Evolutionary conservation across 169 alveolate species (phyloP), one percentile per base, ranked within the genome.

Genomic region (Plasmodium cynomolgi): DNA sequence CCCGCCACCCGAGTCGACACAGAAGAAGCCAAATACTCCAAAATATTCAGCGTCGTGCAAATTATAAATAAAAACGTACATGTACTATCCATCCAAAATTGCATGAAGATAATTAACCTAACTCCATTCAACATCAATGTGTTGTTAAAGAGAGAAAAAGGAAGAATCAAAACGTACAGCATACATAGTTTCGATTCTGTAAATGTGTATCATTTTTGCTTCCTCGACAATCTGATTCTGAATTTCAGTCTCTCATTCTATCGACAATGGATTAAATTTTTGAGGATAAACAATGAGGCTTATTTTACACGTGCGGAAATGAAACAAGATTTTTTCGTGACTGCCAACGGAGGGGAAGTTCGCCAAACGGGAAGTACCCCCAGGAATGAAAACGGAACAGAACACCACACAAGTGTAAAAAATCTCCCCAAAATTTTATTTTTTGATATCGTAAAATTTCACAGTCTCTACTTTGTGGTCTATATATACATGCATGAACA

Each of bases 151-250:
- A 86, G 39, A 20, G 93, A 86, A 56, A 86, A 86, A 41, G 93
- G 93, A 23, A 86, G 85, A 9, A 86, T 86, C 23, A 86, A 86
- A n/a, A 86, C 93, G 9, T 86, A 86, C 44, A 74, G 68, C 44
- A 33, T 86, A 15, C 31, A 15, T 15, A 86, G 85, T 11, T 86
- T 75, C 81, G 86, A 79, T 13, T 86, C 7, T 56, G 81, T 77
- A 5, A 86, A 86, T 56, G 81, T 86, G n/a, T 86, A 86, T 34
- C 86, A 86, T 20, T 86, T 86, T 86, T 54, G 85, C 23, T 86
- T 86, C 20, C 29, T 86, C 3, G 31, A 86, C 1, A 86, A 86
- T 56, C 37, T 86, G 2, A 86, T 86, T n/a, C 68, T 86, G 20
- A 86, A 86, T 56, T 86, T 86, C 26, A 75, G 93, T 77, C 34